Evolutionary conservation across 2,329 filamentous ascomycete genomes (phyloP).

Genomic region (Ceratocystis papillata): DNA sequence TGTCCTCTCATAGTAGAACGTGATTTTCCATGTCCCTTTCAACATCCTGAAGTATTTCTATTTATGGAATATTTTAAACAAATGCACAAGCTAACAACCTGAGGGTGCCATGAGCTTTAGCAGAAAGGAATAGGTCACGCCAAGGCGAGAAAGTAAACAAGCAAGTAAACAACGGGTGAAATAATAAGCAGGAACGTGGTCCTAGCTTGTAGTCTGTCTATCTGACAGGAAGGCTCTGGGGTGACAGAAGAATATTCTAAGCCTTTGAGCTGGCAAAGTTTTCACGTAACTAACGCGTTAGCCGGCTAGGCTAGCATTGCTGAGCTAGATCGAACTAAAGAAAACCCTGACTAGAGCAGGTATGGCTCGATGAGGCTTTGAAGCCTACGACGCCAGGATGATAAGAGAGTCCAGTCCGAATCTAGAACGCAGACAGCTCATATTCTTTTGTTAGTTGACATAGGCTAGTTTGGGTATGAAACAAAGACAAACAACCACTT

Average conservation of each 20-base stretch:
- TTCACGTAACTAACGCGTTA: neutral
- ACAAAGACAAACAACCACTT: neutral
- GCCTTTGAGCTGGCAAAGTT: neutral
- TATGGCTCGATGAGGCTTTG: neutral
- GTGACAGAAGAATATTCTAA: neutral
- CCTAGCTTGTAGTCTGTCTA: too few species aligned
- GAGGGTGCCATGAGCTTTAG: slow-evolving; percentile 2
- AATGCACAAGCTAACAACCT: neutral
- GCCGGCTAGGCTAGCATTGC: too few species aligned
- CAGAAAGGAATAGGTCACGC: neutral
- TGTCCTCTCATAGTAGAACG: too few species aligned
- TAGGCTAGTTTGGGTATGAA: neutral
- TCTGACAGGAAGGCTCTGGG: neutral
- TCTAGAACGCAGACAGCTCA: neutral
- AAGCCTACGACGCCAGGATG: neutral
- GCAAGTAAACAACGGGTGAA: neutral
- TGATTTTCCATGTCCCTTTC: too few species aligned
- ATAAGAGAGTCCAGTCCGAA: neutral
- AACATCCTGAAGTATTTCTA: neutral
- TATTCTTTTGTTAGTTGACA: neutral
- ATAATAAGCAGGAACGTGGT: neutral
- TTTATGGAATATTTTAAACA: neutral
- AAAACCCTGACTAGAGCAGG: neutral
- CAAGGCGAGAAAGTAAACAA: neutral
- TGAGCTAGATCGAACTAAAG: neutral